Percentiles rank a stretch among this genome's conserved stretches.
Conservation (phyloP, 345 rosid genomes). For the Eucalyptus erythrocorys region DNA sequence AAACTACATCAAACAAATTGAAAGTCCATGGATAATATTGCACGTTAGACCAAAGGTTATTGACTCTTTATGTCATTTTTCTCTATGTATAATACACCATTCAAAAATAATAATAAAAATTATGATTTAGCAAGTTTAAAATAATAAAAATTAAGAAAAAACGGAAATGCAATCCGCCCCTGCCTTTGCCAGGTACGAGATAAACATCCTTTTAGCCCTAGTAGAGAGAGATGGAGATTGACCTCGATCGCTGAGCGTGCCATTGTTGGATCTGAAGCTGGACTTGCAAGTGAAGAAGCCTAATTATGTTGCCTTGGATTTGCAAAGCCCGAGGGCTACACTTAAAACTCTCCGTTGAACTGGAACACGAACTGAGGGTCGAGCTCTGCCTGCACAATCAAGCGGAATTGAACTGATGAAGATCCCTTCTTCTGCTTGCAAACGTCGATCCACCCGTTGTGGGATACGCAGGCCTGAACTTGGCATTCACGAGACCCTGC, state of each 20-base stretch:
- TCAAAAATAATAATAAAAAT: too few relatives aligned
- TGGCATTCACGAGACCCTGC: conserved; percentile 47
- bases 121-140: too few relatives aligned
- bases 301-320: conserved; percentile 63
- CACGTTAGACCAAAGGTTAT: accelerated
- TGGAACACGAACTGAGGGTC: conserved; percentile 86
- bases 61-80: too few relatives aligned
- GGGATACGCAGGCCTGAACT: conserved; percentile 40
- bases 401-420: conserved; percentile 40
- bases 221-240: neutral
- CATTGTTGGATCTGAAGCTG: conserved; percentile 44
- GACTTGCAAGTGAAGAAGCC: conserved; percentile 82
- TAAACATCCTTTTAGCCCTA: neutral
- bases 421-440: conserved; percentile 40
- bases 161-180: neutral
- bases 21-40: too few relatives aligned
- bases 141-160: neutral
- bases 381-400: conserved; percentile 63
- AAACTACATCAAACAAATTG: too few relatives aligned
- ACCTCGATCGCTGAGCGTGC: conserved; percentile 51
- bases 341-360: conserved; percentile 76
- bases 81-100: too few relatives aligned
- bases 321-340: conserved; percentile 89
- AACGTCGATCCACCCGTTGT: conserved; percentile 53
- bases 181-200: neutral